Conservation (phyloP, 768 basidiomycete genomes). For the Pleurotus tuoliensis region DNA sequence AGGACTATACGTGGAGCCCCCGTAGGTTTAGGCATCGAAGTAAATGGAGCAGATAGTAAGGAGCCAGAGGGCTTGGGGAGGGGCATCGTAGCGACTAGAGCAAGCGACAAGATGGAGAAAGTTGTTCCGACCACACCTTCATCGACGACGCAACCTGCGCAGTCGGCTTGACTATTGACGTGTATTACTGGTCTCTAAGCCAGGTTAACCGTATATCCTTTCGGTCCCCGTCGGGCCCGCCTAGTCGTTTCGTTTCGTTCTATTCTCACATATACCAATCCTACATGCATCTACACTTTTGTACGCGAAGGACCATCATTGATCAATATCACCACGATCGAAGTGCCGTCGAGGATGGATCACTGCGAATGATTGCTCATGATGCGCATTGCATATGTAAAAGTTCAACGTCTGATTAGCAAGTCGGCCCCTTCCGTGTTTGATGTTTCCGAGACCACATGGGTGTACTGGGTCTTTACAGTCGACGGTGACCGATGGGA, state of each 20-base stretch:
- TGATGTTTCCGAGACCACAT: slow-evolving; percentile 4
- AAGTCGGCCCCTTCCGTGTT: background rate
- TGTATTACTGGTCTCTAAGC: no score
- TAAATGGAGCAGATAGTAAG: slow-evolving; percentile 8
- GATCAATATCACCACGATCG: background rate
- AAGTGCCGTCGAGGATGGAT: slow-evolving; percentile 5
- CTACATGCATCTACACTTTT: background rate
- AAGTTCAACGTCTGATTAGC: background rate
- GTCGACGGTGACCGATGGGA: slow-evolving; percentile 6
- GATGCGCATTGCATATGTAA: background rate
- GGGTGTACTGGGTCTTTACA: background rate
- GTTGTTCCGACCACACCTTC: background rate
- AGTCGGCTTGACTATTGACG: background rate
- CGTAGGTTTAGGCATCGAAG: slow-evolving; percentile 12
- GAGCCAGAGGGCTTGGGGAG: background rate
- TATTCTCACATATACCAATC: background rate
- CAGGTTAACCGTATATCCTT: no score
- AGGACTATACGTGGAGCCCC: slow-evolving; percentile 40
- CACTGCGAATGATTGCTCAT: background rate
- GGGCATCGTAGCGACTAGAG: background rate
- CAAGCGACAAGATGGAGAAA: background rate
- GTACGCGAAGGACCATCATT: background rate
- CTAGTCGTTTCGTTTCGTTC: no score
- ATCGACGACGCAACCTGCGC: background rate
- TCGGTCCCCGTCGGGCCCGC: no score